phyloP scores from a whole-genome alignment of 768 basidiomycete species.

The Coprinellus micaceus region DNA sequence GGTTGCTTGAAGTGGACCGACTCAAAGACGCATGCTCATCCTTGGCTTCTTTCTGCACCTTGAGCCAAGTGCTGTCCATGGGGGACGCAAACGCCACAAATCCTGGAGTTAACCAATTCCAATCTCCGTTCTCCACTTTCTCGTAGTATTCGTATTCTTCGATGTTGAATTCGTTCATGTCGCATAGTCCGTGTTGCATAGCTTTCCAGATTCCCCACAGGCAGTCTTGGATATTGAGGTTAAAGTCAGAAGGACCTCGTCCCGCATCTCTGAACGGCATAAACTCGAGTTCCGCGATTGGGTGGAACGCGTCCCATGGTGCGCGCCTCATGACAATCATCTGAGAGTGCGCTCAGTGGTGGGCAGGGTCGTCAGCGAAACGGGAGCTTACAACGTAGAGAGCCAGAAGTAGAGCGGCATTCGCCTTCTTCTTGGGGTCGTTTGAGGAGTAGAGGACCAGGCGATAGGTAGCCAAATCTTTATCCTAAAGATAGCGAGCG shows the following conservation, averaged over 20 bases:
- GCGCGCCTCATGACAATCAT: constrained; percentile 88
- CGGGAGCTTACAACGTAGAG: constrained; percentile 75
- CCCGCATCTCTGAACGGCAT: constrained; percentile 97
- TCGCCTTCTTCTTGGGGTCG: constrained; percentile 85
- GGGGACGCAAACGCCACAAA: constrained; percentile 96
- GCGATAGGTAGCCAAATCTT: constrained; percentile 65
- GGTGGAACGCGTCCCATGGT: constrained; percentile 94
- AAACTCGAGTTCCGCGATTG: constrained; percentile 87
- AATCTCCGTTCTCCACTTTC: constrained; percentile 92
- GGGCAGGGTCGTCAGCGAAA: constrained; percentile 3
- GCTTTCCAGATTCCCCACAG: constrained; percentile 86
- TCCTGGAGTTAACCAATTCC: constrained; percentile 91
- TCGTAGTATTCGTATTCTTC: constrained; percentile 94
- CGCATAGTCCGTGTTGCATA: constrained; percentile 88
- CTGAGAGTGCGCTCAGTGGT: constrained; percentile 38
- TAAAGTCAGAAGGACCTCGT: constrained; percentile 87
- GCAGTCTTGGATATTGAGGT: constrained; percentile 89
- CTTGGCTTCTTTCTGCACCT: constrained; percentile 60
- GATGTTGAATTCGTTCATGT: constrained; percentile 90
- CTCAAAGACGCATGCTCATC: too few relatives aligned
- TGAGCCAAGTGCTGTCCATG: constrained; percentile 76
- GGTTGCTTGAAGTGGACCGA: constrained; percentile 25
- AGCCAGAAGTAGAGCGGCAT: constrained; percentile 91
- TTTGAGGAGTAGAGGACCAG: constrained; percentile 86
- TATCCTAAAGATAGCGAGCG: constrained; percentile 49